A percentile compares a stretch with the other conserved stretches of the same genome.
Conservation (phyloP, 1,139 yeast species). For the Hyphopichia buzzinii region DNA sequence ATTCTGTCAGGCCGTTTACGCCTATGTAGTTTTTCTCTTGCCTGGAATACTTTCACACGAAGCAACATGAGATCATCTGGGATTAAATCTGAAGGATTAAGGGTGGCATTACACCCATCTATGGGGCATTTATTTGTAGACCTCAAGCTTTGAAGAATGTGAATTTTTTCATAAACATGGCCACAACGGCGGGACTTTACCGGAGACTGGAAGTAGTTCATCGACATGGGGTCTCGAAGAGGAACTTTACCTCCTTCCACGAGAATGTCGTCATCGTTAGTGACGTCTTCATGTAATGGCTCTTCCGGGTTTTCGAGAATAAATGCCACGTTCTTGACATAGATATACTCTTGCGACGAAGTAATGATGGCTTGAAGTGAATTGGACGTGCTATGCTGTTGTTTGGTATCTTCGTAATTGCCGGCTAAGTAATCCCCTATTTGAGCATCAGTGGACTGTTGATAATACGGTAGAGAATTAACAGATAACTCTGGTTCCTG, state of each 20-base stretch:
- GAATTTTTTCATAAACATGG: slow-evolving; percentile 58
- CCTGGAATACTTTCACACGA: slow-evolving; percentile 42
- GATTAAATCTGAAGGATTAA: slow-evolving; percentile 29
- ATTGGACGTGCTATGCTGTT: slow-evolving; percentile 2
- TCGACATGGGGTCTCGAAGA: slow-evolving; percentile 63
- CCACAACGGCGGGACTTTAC: slow-evolving; percentile 51
- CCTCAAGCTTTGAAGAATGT: slow-evolving; percentile 33
- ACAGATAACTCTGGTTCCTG: slow-evolving; percentile 8
- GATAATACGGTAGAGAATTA: slow-evolving; percentile 6
- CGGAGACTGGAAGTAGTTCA: slow-evolving; percentile 50
- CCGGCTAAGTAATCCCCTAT: slow-evolving; percentile 6
- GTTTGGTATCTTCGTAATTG: slow-evolving; percentile 6
- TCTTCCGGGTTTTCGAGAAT: slow-evolving; percentile 39
- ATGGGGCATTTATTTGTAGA: slow-evolving; percentile 39
- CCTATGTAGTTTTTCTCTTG: slow-evolving; percentile 5
- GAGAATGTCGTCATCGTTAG: slow-evolving; percentile 55
- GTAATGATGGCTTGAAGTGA: slow-evolving; percentile 5
- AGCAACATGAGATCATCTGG: slow-evolving; percentile 49
- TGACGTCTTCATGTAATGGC: slow-evolving; percentile 39
- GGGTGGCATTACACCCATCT: slow-evolving; percentile 40
- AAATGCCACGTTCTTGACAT: slow-evolving; percentile 25
- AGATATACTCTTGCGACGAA: slow-evolving; percentile 14
- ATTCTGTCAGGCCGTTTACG: slow-evolving; percentile 3
- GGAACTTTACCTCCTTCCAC: slow-evolving; percentile 68
- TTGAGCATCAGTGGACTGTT: neutral